Conservation (phyloP, 352 stramenopile species). For the Globisporangium orthogonon region DNA sequence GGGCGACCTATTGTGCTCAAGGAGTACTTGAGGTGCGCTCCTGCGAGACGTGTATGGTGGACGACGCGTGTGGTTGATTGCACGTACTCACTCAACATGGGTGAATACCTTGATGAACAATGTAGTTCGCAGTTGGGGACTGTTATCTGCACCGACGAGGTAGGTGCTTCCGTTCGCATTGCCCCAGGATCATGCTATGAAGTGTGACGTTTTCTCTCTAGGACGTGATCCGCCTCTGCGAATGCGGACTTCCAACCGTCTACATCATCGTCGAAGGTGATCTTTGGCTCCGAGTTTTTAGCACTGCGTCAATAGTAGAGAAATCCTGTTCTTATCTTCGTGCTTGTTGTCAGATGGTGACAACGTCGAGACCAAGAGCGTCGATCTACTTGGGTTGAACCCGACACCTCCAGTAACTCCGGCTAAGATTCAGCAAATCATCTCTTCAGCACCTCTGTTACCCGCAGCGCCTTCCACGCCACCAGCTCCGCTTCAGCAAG, state of each 20-base stretch:
- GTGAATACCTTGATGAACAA: not conserved
- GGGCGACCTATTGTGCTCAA: conserved; percentile 22
- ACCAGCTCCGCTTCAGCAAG: not conserved
- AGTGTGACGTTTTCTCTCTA: conserved; percentile 2
- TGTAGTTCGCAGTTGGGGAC: conserved; percentile 7
- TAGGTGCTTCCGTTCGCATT: not conserved
- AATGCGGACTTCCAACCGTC: conserved; percentile 5
- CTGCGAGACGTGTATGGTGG: not conserved
- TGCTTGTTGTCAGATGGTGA: not conserved
- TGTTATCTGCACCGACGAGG: conserved; percentile 12
- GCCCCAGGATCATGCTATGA: too few relatives aligned
- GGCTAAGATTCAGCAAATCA: not conserved
- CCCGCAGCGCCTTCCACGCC: not conserved
- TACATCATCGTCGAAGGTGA: conserved; percentile 15
- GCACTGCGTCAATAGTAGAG: not conserved
- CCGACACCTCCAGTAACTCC: not conserved
- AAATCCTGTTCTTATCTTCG: too few relatives aligned
- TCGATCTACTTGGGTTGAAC: conserved; percentile 27
- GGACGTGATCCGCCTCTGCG: conserved; percentile 18
- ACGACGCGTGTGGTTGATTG: too few relatives aligned
- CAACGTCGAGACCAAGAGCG: conserved; percentile 7
- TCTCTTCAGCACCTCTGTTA: not conserved
- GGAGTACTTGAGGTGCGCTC: conserved; percentile 24
- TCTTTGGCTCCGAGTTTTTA: not conserved
- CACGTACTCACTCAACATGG: not conserved